A percentile compares a stretch with the other conserved stretches of the same genome.
Conservation (phyloP, 441 rosid genomes). For the Codiaeum variegatum region DNA sequence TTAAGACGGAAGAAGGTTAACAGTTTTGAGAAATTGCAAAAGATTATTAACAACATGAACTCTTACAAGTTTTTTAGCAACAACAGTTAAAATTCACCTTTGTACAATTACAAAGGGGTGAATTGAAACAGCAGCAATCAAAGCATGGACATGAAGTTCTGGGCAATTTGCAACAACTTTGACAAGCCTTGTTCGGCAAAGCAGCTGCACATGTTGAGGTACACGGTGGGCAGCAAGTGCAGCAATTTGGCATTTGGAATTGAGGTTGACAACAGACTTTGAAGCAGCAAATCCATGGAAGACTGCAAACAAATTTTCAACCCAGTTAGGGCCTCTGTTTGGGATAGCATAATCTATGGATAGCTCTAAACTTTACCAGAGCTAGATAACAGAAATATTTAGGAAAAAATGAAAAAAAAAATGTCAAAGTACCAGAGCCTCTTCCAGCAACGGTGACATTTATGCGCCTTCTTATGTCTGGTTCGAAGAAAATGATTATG, state of each 20-base stretch:
- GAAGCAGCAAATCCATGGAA: conserved; percentile 26
- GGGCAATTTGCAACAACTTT: conserved; percentile 15
- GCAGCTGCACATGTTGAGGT: conserved; percentile 12
- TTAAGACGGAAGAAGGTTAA: neutral
- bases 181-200: conserved; percentile 1
- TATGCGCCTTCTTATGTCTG: conserved; percentile 22
- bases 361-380: too few species aligned
- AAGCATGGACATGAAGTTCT: conserved; percentile 10
- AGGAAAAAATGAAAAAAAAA: neutral
- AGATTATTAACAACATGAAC: conserved; percentile 19
- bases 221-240: conserved; percentile 10
- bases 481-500: neutral
- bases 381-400: neutral
- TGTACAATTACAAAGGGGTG: conserved; percentile 8
- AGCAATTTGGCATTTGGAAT: conserved; percentile 14
- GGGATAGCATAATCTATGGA: too few species aligned
- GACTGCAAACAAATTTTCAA: conserved; percentile 14
- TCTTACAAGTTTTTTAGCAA: conserved; percentile 21
- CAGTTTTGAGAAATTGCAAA: neutral
- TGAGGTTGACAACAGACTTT: conserved; percentile 14
- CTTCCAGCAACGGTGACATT: conserved; percentile 26
- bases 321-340: too few species aligned
- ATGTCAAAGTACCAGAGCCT: conserved; percentile 26
- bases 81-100: conserved; percentile 25
- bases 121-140: conserved; percentile 21